Evolutionary conservation across 306 rosid genomes (phyloP).

Genomic region (Begonia peltatifolia): DNA sequence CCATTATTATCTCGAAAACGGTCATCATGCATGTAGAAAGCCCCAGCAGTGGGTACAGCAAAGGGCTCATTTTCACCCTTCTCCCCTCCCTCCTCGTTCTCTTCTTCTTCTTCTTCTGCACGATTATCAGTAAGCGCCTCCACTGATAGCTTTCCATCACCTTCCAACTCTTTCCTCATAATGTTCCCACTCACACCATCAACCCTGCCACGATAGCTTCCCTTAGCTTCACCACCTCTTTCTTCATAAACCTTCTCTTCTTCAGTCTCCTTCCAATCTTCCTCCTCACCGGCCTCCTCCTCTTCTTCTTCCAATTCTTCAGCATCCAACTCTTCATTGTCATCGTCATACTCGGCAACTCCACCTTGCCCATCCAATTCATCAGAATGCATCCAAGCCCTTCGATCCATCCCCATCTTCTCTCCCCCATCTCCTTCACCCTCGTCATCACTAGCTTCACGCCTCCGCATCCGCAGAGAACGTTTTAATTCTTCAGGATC

Average conservation of each 20-base stretch:
- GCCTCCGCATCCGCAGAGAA: conserved; percentile 72
- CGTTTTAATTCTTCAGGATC: conserved; percentile 74
- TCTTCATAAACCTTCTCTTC: conserved; percentile 24
- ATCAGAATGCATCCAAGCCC: conserved; percentile 37
- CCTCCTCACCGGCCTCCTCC: conserved; percentile 25
- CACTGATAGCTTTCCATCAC: conserved; percentile 20
- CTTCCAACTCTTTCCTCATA: conserved; percentile 21
- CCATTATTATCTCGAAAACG: conserved; percentile 75
- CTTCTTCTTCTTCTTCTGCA: conserved; percentile 26
- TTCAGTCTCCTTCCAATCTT: conserved; percentile 12
- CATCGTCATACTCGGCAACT: conserved; percentile 71
- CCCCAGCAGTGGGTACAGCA: conserved; percentile 97
- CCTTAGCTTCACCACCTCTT: conserved; percentile 16
- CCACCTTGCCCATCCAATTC: conserved; percentile 80
- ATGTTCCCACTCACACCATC: conserved; percentile 15
- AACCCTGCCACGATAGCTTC: conserved; percentile 18
- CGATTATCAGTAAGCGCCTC: conserved; percentile 30
- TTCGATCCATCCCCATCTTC: conserved; percentile 27
- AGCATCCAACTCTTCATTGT: neutral
- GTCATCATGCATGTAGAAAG: conserved; percentile 93
- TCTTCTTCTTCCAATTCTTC: conserved; percentile 44
- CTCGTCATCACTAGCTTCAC: conserved; percentile 79
- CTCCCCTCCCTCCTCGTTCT: conserved; percentile 34
- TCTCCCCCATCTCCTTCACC: conserved; percentile 44
- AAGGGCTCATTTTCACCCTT: conserved; percentile 90